Base-by-base conservation (phyloP, 352 stramenopile genomes). In the Phytopythium delawarense region DNA sequence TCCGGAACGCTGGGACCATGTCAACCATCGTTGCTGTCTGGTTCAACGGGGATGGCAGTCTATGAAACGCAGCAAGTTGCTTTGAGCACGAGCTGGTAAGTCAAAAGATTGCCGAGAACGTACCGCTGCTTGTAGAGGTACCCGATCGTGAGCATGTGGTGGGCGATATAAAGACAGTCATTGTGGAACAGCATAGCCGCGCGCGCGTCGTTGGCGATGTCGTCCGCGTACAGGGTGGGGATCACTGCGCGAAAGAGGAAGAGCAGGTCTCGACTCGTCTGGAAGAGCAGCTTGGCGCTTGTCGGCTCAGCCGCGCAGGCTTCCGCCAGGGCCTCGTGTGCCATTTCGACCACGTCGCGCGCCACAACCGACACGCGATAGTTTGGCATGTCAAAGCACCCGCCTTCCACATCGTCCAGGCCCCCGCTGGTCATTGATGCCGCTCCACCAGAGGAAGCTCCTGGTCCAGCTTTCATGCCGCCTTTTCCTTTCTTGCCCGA, bases 161-260 rank as follows among this genome's bases (percentile, higher is more conserved):
- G 75, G 12, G 82, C 76, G 35, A 92, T 81, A 65, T 91, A 94
- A 30, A 92, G 71, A 61, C 83, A 92, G 66, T 94, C 86, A 25
- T 94, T 94, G 75, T 94, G 86, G 63, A 81, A 88, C 11, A 94
- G 82, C 84, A 93, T 92, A 58, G 79, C 84, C 1, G 72, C 71
- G 20, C 74, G 78, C 4, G 79, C 54, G 46, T 94, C 75, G 40
- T 90, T 89, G 21, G 69, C 61, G 57, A 94, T 90, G 16, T 81
- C 76, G 28, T 76, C 72, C 59, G 84, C 74, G 55, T 92, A 87
- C 4, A 94, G 61, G 23, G 79, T 91, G 16, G 81, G 71, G 7
- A 93, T 72, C 23, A 92, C 71, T 4, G 79, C 71, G 18, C 79
- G 79, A 42, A 92, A 93, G 40, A 94, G 66, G 53, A 90, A 83